phyloP scores from a whole-genome alignment of 345 rosid species.

The Passiflora organensis region DNA sequence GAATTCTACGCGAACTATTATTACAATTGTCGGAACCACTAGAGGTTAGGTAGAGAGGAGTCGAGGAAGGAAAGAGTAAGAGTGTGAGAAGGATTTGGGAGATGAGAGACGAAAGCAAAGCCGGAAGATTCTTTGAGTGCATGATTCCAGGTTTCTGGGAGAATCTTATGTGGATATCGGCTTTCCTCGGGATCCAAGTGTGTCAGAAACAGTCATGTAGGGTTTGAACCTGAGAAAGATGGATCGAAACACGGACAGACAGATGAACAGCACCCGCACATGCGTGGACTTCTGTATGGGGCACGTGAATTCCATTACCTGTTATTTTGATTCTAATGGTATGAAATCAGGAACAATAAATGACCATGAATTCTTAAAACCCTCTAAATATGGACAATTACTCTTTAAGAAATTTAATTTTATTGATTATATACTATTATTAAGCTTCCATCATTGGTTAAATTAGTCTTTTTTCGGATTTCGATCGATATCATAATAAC shows the following conservation, averaged over 20 bases:
- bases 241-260: slow-evolving; percentile 14
- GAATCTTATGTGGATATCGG: background rate
- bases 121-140: slow-evolving; percentile 52
- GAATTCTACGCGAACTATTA: slow-evolving; percentile 15
- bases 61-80: slow-evolving; percentile 31
- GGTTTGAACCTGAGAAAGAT: slow-evolving; percentile 14
- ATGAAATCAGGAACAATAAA: no score
- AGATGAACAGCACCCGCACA: slow-evolving; percentile 14
- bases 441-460: no score
- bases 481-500: no score
- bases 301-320: slow-evolving; percentile 8
- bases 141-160: slow-evolving; percentile 30
- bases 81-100: slow-evolving; percentile 38
- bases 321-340: background rate
- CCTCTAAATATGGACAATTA: no score
- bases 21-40: background rate
- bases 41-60: slow-evolving; percentile 6
- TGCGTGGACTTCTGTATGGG: slow-evolving; percentile 8
- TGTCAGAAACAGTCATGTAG: slow-evolving; percentile 26
- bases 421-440: no score
- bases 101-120: slow-evolving; percentile 41
- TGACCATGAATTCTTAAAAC: no score
- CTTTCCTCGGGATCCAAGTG: slow-evolving; percentile 28
- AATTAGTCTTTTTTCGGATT: no score
- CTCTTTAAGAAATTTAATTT: no score